Evolutionary conservation across 2,329 filamentous ascomycete genomes (phyloP).

Genomic region (Endoconidiophora laricicola): DNA sequence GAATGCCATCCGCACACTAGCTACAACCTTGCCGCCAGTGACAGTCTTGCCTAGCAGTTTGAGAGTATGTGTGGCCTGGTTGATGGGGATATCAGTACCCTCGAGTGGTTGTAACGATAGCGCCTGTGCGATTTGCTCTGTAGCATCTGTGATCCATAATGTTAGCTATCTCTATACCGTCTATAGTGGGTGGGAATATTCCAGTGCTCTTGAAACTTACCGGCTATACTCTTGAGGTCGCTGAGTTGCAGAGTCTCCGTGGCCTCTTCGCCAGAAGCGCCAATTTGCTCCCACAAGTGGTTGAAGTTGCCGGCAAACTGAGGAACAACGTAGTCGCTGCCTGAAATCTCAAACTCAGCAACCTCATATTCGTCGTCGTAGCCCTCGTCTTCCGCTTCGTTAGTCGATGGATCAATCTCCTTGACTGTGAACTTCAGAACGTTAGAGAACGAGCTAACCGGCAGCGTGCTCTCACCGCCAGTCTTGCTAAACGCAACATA

Average conservation of each 20-base stretch:
- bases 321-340: slow-evolving; percentile 86
- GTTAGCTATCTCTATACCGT: slow-evolving; percentile 15
- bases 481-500: slow-evolving; percentile 89
- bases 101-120: slow-evolving; percentile 88
- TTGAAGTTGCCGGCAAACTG: slow-evolving; percentile 90
- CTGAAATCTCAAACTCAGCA: slow-evolving; percentile 76
- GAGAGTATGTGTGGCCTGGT: slow-evolving; percentile 78
- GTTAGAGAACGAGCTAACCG: slow-evolving; percentile 73
- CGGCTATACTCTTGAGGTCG: slow-evolving; percentile 79
- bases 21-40: slow-evolving; percentile 73
- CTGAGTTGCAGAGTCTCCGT: slow-evolving; percentile 81
- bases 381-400: slow-evolving; percentile 75
- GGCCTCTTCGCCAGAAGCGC: slow-evolving; percentile 73
- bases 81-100: slow-evolving; percentile 79
- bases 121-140: slow-evolving; percentile 71
- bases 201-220: slow-evolving; percentile 35
- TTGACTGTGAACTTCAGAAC: slow-evolving; percentile 93
- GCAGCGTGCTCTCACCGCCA: slow-evolving; percentile 58
- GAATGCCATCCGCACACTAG: slow-evolving; percentile 80
- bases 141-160: slow-evolving; percentile 49
- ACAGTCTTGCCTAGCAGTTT: slow-evolving; percentile 95
- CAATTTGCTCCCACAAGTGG: slow-evolving; percentile 87
- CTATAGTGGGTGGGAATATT: neutral
- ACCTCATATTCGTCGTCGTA: slow-evolving; percentile 98
- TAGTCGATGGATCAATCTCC: slow-evolving; percentile 90